phyloP scores from a whole-genome alignment of 2,329 filamentous ascomycete genomes.

The Ophiobolus disseminans region DNA sequence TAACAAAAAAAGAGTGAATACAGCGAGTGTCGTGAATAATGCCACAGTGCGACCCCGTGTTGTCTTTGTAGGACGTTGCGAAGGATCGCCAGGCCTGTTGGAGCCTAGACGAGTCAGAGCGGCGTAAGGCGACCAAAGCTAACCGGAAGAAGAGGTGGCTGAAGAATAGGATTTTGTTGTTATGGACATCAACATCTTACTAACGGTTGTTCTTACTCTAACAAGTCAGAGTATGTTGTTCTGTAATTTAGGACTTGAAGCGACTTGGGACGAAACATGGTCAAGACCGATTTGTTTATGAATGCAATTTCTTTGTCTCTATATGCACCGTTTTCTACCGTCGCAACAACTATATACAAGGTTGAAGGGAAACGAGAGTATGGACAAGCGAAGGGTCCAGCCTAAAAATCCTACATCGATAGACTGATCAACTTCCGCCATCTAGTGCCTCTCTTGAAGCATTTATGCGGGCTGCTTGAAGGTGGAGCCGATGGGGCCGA shows the following conservation, averaged over 20 bases:
- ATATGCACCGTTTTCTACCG: conserved; percentile 7
- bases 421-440: not conserved
- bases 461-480: conserved; percentile 42
- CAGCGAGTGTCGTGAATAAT: too few species aligned
- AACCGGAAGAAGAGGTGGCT: not conserved
- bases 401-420: not conserved
- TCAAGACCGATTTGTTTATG: conserved; percentile 1
- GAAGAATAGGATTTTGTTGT: too few species aligned
- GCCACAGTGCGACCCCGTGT: not conserved
- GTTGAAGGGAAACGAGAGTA: conserved; percentile 9
- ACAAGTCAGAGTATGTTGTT: too few species aligned
- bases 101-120: not conserved
- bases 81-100: not conserved
- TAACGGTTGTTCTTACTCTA: too few species aligned
- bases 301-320: conserved; percentile 17
- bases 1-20: not conserved
- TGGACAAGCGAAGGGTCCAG: conserved; percentile 1
- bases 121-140: not conserved
- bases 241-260: too few species aligned
- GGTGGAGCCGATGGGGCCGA: conserved; percentile 50
- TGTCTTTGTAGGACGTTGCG: not conserved
- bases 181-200: too few species aligned
- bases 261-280: too few species aligned
- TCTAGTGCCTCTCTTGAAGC: not conserved
- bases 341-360: conserved; percentile 19